Conservation (phyloP, 192 early-diverging fungal genomes). For the Coemansia sp. region DNA sequence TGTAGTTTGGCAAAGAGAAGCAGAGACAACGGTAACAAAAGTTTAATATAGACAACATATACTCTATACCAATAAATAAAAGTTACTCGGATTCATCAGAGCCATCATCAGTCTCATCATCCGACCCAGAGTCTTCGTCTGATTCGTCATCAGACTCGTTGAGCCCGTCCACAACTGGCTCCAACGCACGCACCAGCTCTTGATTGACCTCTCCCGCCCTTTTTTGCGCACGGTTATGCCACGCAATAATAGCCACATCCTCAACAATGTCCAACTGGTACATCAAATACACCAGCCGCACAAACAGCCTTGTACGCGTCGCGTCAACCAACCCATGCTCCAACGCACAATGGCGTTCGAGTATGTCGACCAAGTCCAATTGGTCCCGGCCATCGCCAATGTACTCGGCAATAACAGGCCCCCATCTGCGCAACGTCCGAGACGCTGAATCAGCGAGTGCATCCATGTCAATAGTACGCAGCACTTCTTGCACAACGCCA, state of each 20-base stretch:
- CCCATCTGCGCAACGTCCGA: slow-evolving; percentile 65
- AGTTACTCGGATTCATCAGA: no score
- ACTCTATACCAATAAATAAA: no score
- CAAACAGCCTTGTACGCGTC: slow-evolving; percentile 57
- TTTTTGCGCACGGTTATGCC: slow-evolving; percentile 63
- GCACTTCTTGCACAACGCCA: slow-evolving; percentile 69
- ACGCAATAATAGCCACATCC: slow-evolving; percentile 75
- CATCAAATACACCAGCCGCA: slow-evolving; percentile 59
- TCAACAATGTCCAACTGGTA: slow-evolving; percentile 83
- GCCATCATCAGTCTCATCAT: slow-evolving; percentile 41
- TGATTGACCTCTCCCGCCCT: slow-evolving; percentile 37
- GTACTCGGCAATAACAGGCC: slow-evolving; percentile 65
- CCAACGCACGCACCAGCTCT: slow-evolving; percentile 58
- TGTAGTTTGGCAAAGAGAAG: no score
- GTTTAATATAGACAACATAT: no score
- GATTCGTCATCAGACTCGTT: slow-evolving; percentile 64
- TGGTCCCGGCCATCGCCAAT: slow-evolving; percentile 72
- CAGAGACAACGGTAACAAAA: no score
- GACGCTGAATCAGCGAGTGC: slow-evolving; percentile 49
- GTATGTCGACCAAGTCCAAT: slow-evolving; percentile 61
- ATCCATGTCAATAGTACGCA: slow-evolving; percentile 60
- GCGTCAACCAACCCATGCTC: slow-evolving; percentile 25
- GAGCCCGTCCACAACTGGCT: slow-evolving; percentile 68
- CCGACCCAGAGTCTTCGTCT: slow-evolving; percentile 28
- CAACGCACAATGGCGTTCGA: slow-evolving; percentile 56